Evolutionary conservation across 1,284 basidiomycete genomes (phyloP).

Genomic region (Papiliotrema laurentii): DNA sequence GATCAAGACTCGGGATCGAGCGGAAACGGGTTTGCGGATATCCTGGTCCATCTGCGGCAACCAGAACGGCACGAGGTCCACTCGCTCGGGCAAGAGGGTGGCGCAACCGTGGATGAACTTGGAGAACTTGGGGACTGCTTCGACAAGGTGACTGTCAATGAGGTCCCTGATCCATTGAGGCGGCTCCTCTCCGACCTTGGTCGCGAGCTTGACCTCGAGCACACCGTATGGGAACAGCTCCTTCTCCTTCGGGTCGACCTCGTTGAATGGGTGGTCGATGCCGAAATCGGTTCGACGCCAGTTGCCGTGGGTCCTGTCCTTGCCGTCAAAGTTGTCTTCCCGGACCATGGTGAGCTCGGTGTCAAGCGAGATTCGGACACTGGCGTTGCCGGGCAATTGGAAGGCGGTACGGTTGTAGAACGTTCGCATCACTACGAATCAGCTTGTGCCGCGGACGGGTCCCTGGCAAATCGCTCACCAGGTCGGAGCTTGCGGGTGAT

Average conservation of each 20-base stretch:
- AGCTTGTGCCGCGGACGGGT: not conserved
- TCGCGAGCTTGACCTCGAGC: constrained; percentile 95
- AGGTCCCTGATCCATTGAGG: constrained; percentile 95
- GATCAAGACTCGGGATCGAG: constrained; percentile 58
- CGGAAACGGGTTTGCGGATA: constrained; percentile 83
- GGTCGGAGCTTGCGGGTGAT: constrained; percentile 77
- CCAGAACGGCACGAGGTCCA: constrained; percentile 99
- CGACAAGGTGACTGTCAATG: constrained; percentile 88
- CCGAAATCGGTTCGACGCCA: constrained; percentile 94
- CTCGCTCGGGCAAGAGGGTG: constrained; percentile 84
- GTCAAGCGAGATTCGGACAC: constrained; percentile 96
- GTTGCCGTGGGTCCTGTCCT: constrained; percentile 70
- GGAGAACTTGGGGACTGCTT: constrained; percentile 81
- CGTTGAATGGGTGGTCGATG: constrained; percentile 85
- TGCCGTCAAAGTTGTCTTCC: constrained; percentile 95
- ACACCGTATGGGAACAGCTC: constrained; percentile 91
- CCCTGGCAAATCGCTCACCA: constrained; percentile 57
- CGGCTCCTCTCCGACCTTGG: constrained; percentile 92
- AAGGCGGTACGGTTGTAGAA: constrained; percentile 99
- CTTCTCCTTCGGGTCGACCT: constrained; percentile 72
- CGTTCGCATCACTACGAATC: constrained; percentile 75
- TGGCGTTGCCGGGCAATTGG: constrained; percentile 95
- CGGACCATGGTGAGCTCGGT: constrained; percentile 91
- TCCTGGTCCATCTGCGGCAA: constrained; percentile 80
- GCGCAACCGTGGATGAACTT: constrained; percentile 96